Conservation (phyloP, 495 filamentous ascomycete species). For the Ramalina peruviana region DNA sequence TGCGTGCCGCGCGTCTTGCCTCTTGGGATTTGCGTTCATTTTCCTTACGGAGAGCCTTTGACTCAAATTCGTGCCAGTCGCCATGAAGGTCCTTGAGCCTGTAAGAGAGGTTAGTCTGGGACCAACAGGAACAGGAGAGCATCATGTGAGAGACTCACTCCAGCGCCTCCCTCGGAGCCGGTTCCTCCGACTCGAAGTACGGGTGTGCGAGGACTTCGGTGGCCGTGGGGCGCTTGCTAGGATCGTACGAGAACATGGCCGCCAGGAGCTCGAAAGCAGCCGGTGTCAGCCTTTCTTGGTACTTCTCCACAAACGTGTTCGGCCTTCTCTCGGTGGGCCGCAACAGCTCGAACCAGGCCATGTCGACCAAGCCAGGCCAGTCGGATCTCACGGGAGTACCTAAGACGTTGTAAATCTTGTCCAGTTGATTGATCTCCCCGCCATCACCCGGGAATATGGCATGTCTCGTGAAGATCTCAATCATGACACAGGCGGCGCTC, state of each 20-base stretch:
- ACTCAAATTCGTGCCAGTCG: conserved; percentile 99
- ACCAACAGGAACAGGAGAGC: conserved; percentile 1
- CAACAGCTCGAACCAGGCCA: conserved; percentile 92
- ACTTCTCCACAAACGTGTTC: conserved; percentile 74
- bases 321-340: conserved; percentile 57
- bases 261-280: conserved; percentile 71
- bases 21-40: conserved; percentile 71
- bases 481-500: conserved; percentile 92
- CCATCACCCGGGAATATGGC: conserved; percentile 95
- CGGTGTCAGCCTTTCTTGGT: conserved; percentile 55
- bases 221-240: conserved; percentile 68
- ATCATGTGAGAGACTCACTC: conserved; percentile 48
- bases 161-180: conserved; percentile 57
- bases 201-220: conserved; percentile 75
- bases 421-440: conserved; percentile 85
- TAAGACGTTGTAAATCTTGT: conserved; percentile 87
- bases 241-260: conserved; percentile 78
- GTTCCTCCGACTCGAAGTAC: conserved; percentile 80
- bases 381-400: conserved; percentile 74
- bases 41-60: conserved; percentile 84
- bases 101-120: conserved; percentile 17
- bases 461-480: conserved; percentile 91
- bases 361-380: conserved; percentile 79
- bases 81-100: conserved; percentile 76
- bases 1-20: conserved; percentile 36